Evolutionary conservation across 2,329 filamentous ascomycete species (phyloP).

Genomic region (Ustulina deusta): DNA sequence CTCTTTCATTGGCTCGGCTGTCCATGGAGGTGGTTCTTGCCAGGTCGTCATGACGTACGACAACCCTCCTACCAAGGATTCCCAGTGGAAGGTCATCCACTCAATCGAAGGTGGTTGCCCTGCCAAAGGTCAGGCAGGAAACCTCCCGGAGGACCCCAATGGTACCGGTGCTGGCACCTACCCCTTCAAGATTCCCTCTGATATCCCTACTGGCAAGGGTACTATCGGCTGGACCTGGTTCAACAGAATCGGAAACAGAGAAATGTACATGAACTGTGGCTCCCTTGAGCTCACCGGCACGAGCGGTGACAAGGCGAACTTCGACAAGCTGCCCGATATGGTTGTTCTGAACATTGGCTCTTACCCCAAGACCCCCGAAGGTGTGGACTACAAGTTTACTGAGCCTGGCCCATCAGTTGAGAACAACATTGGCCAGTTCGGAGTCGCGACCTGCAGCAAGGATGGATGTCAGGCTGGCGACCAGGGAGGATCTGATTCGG

Average conservation of each 20-base stretch:
- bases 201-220: slow-evolving; percentile 80
- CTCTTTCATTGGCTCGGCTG: slow-evolving; percentile 76
- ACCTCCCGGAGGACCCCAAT: slow-evolving; percentile 63
- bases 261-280: slow-evolving; percentile 98
- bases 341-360: slow-evolving; percentile 76
- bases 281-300: slow-evolving; percentile 73
- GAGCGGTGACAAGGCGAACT: slow-evolving; percentile 63
- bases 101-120: slow-evolving; percentile 90
- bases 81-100: slow-evolving; percentile 88
- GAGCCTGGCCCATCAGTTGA: slow-evolving; percentile 72
- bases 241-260: slow-evolving; percentile 91
- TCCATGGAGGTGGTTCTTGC: slow-evolving; percentile 92
- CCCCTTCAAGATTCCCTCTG: slow-evolving; percentile 76
- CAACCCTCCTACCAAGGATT: slow-evolving; percentile 71
- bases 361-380: slow-evolving; percentile 52
- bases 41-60: slow-evolving; percentile 90
- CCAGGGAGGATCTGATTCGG: slow-evolving; percentile 44
- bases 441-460: slow-evolving; percentile 52
- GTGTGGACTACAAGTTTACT: slow-evolving; percentile 73
- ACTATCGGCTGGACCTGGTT: slow-evolving; percentile 95
- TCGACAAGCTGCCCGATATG: slow-evolving; percentile 76
- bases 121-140: slow-evolving; percentile 66
- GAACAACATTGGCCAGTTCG: slow-evolving; percentile 54
- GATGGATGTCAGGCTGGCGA: slow-evolving; percentile 41
- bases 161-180: slow-evolving; percentile 67